These are phyloP conservation scores for Ophiognomonia clavigignenti-juglandacearum DNA, from an alignment of 2,329 filamentous ascomycete species.

Conservation along the genomic window DNA sequence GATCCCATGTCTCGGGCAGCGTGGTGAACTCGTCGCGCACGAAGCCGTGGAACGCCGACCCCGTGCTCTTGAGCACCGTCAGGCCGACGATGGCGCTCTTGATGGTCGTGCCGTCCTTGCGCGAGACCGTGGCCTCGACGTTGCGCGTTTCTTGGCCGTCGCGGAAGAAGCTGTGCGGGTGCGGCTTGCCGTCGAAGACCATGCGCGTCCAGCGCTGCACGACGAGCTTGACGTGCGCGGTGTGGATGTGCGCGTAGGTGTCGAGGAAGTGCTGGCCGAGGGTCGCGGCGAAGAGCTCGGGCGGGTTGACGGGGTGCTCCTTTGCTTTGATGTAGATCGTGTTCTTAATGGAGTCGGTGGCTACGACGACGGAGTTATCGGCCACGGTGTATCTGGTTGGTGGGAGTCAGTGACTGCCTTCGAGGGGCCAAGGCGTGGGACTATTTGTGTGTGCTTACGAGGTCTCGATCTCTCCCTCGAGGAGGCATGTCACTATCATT, in stretches of 20 bases:
- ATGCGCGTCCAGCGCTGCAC: conserved; percentile 92
- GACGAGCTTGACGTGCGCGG: conserved; percentile 73
- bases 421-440: background rate
- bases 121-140: conserved; percentile 66
- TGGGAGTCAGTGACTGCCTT: background rate
- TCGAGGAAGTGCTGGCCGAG: conserved; percentile 85
- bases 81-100: conserved; percentile 75
- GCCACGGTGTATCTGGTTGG: conserved; percentile 74
- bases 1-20: conserved; percentile 85
- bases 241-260: conserved; percentile 82
- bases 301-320: conserved; percentile 84
- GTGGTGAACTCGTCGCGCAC: conserved; percentile 91
- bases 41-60: conserved; percentile 93
- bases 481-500: conserved; percentile 88
- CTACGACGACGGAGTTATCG: conserved; percentile 92
- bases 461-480: conserved; percentile 87
- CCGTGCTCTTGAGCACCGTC: conserved; percentile 91
- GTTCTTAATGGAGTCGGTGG: conserved; percentile 98
- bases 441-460: conserved; percentile 48
- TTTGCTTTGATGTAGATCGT: conserved; percentile 94
- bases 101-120: conserved; percentile 67
- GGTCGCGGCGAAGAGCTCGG: conserved; percentile 84
- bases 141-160: conserved; percentile 85
- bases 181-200: conserved; percentile 77
- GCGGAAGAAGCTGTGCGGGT: conserved; percentile 91